phyloP scores from a whole-genome alignment of 2,329 filamentous ascomycete species.

The Verticillium dahliae region DNA sequence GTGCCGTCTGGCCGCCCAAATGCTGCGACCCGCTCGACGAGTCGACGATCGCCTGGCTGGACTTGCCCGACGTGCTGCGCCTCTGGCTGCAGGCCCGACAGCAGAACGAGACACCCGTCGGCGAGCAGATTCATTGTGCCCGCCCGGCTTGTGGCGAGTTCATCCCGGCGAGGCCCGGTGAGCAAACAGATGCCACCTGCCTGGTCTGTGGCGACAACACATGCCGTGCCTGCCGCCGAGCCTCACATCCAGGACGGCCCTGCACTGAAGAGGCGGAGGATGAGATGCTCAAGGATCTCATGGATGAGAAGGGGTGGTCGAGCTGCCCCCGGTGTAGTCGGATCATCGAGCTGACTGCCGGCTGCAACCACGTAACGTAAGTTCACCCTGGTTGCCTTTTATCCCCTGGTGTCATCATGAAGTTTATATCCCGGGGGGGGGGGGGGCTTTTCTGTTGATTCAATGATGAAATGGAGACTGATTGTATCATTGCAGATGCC shows the following conservation, averaged over 20 bases:
- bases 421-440: background rate
- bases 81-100: slow-evolving; percentile 5
- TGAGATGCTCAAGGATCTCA: slow-evolving; percentile 31
- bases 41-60: slow-evolving; percentile 3
- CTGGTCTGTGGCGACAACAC: slow-evolving; percentile 6
- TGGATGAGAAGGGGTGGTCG: slow-evolving; percentile 46
- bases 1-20: slow-evolving; percentile 8
- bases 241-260: slow-evolving; percentile 9
- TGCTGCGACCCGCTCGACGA: slow-evolving; percentile 10
- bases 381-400: background rate
- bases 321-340: slow-evolving; percentile 48
- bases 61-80: slow-evolving; percentile 1
- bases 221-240: slow-evolving; percentile 5
- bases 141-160: slow-evolving; percentile 9
- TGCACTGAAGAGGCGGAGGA: slow-evolving; percentile 10
- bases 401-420: background rate
- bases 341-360: slow-evolving; percentile 54
- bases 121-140: slow-evolving; percentile 8
- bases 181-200: slow-evolving; percentile 3
- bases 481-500: too few relatives aligned
- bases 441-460: too few relatives aligned
- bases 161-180: slow-evolving; percentile 2
- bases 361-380: slow-evolving; percentile 61
- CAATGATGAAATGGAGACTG: too few relatives aligned
- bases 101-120: slow-evolving; percentile 7